Evolutionary conservation across 139 green algal species (phyloP), one percentile per base, ranked within the genome.

Genomic region (Choricystis sp.): DNA sequence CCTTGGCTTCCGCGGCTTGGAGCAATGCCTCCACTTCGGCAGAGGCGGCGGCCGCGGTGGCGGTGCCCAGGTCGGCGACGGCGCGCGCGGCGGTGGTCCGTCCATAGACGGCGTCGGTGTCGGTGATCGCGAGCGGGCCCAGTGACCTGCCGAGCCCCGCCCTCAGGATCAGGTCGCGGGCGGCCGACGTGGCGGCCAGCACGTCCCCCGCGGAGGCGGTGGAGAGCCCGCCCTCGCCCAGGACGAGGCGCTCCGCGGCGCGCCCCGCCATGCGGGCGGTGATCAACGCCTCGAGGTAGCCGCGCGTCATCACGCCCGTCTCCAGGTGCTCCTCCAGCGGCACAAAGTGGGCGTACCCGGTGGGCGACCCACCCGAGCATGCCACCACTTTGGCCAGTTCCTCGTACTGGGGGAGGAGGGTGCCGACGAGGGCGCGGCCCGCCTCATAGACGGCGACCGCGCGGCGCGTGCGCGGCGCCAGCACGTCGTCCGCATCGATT

Each of bases 1-100:
- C 87, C 78, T 96, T 96, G n/a, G 83, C 85, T 74, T 94, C 85
- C 5, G 86, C 88, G 0, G 70, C 83, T 40, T 90, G 84, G 40
- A 95, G 56, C 49, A 94, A 67, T 79, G 57, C 58, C 81, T 74
- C 56, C 63, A 57, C 16, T 16, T 52, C 40, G 40, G 9, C 40
- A 9, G 40, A 9, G 9, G 40, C 40, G 40, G 40, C 9, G 9
- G 40, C 40, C 9, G 40, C 40, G 9, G 40, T 52, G 9, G 40
- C 16, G 40, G 9, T 52, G 40, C 40, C 40, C 40, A 52, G 40
- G 9, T 16, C 40, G 40, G 16, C 40, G 9, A 16, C 16, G 9
- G 40, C 9, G 9, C 16, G 9, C 9, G 16, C 16, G 40, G 40
- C 40, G 9, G 40, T 16, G 9, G 40, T 52, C 31, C 0, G 20